Evolutionary conservation across 345 rosid species (phyloP), one percentile per base, ranked within the genome.

Genomic region (Rhizophora apiculata): DNA sequence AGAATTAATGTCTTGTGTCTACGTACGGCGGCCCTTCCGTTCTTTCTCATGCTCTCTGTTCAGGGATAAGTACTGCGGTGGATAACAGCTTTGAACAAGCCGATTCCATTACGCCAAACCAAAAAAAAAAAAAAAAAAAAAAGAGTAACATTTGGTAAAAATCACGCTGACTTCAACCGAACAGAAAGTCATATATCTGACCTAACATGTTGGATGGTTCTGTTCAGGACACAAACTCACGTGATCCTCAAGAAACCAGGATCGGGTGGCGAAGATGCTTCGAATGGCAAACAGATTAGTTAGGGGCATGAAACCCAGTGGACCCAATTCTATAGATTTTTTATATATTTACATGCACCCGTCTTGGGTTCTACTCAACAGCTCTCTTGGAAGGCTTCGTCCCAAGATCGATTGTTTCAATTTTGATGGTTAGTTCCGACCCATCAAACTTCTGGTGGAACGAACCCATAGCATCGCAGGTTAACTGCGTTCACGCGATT

Each of bases 151-250:
- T 43, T 43, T 13, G 16, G 49, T 13, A 43, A 3, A 43, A 3
- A 43, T 13, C 0, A 13, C 3, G n/a, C 56, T 31, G 19, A 64
- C 61, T 61, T 34, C 68, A 36, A 79, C 72, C 79, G 66, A 64
- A 64, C 62, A 43, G 46, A 0, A 21, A 60, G 55, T 8, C 21
- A 34, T 20, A 15, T 51, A n/a, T 51, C 19, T 8, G 53, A 58
- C 57, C 70, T 48, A 68, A 58, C 70, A 52, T 0, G 3, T 72
- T 46, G 36, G n/a, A 60, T 39, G 54, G 26, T 55, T 53, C 11
- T 59, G 16, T 27, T 22, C 3, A 7, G 10, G 16, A 1, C 32
- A 6, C 32, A 6, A 67, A 10, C 24, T 36, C 11, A 65, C 39
- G 6, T 29, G 32, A 62, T 19, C 32, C 26, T 53, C 32, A 62